Percentiles rank a stretch among this genome's conserved stretches.
Conservation (phyloP, 352 stramenopile genomes). For the Peronospora belbahrii region DNA sequence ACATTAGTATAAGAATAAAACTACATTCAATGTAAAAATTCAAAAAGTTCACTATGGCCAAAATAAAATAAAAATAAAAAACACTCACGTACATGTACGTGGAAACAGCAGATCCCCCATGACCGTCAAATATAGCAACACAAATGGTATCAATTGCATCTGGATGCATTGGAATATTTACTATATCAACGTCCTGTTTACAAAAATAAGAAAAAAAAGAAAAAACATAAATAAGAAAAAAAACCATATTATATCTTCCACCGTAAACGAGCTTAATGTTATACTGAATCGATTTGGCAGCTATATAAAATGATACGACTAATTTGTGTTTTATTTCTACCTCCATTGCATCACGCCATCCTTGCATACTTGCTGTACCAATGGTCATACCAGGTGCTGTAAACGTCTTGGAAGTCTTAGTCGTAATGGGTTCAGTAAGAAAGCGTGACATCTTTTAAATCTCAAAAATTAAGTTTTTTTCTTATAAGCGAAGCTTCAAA, state of each 20-base stretch:
- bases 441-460: conserved; percentile 63
- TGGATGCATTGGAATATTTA: conserved; percentile 55
- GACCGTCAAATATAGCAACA: conserved; percentile 80
- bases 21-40: no score
- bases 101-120: conserved; percentile 64
- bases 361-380: conserved; percentile 71
- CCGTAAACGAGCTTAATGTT: background rate
- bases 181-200: conserved; percentile 62
- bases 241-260: background rate
- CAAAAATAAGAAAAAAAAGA: conserved; percentile 9
- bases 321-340: no score
- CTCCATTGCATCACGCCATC: conserved; percentile 83
- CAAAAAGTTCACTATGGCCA: no score
- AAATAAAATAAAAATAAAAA: no score
- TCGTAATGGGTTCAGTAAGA: conserved; percentile 71
- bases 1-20: no score
- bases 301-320: no score
- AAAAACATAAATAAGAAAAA: conserved; percentile 4
- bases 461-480: no score
- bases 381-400: conserved; percentile 44
- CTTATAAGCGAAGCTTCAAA: no score
- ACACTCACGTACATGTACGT: conserved; percentile 48
- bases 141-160: conserved; percentile 47
- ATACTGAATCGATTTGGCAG: no score
- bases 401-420: conserved; percentile 52